Percentiles rank a stretch among this genome's conserved stretches.
Evolutionary conservation across 2,329 filamentous ascomycete species (phyloP).

Genomic region (Penicillium sp.): DNA sequence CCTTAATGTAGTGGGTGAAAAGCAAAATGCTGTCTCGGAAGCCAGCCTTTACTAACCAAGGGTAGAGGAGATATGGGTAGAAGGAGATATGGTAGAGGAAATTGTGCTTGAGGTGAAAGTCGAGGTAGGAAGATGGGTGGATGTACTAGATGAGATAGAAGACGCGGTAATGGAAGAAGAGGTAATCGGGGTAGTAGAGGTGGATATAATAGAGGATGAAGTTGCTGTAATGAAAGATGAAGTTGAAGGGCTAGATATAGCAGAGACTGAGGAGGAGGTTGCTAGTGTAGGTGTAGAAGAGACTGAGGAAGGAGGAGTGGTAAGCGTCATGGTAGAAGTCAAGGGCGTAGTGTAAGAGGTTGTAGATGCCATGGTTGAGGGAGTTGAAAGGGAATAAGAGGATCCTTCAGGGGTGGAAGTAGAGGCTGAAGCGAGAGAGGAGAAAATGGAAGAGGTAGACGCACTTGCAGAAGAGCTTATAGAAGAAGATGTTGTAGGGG

Average conservation of each 20-base stretch:
- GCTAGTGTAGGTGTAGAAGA: constrained; percentile 16
- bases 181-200: constrained; percentile 11
- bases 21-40: constrained; percentile 10
- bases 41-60: constrained; percentile 27
- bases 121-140: constrained; percentile 1
- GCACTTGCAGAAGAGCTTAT: constrained; percentile 24
- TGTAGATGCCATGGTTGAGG: background rate
- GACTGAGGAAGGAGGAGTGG: constrained; percentile 12
- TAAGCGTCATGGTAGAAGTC: background rate
- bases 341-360: background rate
- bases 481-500: constrained; percentile 19
- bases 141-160: constrained; percentile 11
- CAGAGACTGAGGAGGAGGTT: background rate
- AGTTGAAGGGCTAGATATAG: constrained; percentile 17
- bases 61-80: constrained; percentile 12
- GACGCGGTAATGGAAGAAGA: constrained; percentile 3
- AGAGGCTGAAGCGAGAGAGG: background rate
- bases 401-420: background rate
- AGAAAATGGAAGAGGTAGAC: constrained; percentile 15
- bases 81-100: constrained; percentile 2
- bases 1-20: background rate
- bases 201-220: constrained; percentile 16
- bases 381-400: constrained; percentile 3
- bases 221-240: constrained; percentile 20
- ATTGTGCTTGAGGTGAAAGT: constrained; percentile 8